phyloP scores from a whole-genome alignment of 129 eudicot species.

The Helianthus tuberosus region DNA sequence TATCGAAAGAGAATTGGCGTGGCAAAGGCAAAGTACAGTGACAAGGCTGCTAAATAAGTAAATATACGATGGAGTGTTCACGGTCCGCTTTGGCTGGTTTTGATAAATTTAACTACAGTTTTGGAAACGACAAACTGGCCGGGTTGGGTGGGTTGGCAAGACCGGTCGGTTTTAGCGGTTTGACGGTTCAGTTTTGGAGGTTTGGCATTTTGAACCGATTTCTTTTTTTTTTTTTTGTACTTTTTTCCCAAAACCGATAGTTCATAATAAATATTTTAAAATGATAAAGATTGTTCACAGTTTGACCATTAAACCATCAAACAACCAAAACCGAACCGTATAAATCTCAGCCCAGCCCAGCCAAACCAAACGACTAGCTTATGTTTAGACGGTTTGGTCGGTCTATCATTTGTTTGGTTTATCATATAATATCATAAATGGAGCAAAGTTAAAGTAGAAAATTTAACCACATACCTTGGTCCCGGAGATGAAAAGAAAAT shows the following conservation, averaged over 20 bases:
- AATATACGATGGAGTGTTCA: background rate
- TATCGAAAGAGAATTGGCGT: too few relatives aligned
- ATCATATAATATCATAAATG: background rate
- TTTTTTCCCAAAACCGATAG: background rate
- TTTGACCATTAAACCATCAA: too few relatives aligned
- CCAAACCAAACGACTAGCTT: background rate
- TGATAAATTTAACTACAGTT: background rate
- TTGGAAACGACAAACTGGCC: background rate
- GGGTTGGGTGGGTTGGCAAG: background rate
- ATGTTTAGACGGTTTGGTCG: background rate
- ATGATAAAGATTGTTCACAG: background rate
- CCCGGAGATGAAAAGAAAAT: constrained; percentile 87
- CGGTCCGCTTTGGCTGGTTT: background rate
- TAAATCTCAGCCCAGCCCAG: background rate
- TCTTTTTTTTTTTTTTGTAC: background rate
- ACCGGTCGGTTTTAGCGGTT: background rate
- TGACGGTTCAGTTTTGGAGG: background rate
- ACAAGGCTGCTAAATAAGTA: background rate
- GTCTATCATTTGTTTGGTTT: background rate
- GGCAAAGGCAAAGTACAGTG: background rate
- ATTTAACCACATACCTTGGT: constrained; percentile 60
- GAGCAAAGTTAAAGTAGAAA: background rate
- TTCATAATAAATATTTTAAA: background rate
- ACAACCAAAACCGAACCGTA: background rate
- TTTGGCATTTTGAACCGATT: background rate